Evolutionary conservation across 2,329 filamentous ascomycete genomes (phyloP).

Genomic region (Bipolaris cookei): DNA sequence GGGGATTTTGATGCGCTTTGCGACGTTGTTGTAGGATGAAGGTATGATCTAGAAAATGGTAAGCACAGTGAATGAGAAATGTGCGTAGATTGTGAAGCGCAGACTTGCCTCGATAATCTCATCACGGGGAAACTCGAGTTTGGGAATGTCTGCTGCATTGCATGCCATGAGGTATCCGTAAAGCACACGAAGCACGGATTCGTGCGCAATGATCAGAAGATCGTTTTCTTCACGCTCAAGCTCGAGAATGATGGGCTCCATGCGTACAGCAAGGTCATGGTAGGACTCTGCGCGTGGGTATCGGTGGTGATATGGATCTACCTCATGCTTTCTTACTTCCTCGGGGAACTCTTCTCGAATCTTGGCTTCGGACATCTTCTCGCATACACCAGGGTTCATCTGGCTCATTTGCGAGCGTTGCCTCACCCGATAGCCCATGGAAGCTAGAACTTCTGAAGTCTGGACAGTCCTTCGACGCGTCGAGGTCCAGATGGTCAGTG

Average conservation of each 20-base stretch:
- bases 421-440: constrained; percentile 81
- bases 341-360: constrained; percentile 86
- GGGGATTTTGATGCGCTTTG: constrained; percentile 87
- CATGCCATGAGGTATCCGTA: constrained; percentile 99
- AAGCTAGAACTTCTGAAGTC: constrained; percentile 81
- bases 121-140: constrained; percentile 89
- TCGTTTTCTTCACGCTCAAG: constrained; percentile 96
- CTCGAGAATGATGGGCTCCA: constrained; percentile 97
- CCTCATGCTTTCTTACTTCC: constrained; percentile 89
- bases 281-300: constrained; percentile 98
- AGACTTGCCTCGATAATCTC: constrained; percentile 87
- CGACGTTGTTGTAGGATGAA: constrained; percentile 95
- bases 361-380: constrained; percentile 84
- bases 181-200: constrained; percentile 93
- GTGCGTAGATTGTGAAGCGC: no score
- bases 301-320: constrained; percentile 94
- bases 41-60: constrained; percentile 74
- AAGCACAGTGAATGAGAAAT: not conserved
- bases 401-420: constrained; percentile 97
- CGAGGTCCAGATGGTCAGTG: constrained; percentile 92
- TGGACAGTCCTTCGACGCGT: constrained; percentile 89
- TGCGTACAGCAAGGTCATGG: constrained; percentile 94
- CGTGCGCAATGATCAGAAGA: constrained; percentile 96
- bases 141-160: constrained; percentile 91
- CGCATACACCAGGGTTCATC: constrained; percentile 93